Evolutionary conservation across 192 early-diverging fungal species (phyloP).

Genomic region (Backusella circina): DNA sequence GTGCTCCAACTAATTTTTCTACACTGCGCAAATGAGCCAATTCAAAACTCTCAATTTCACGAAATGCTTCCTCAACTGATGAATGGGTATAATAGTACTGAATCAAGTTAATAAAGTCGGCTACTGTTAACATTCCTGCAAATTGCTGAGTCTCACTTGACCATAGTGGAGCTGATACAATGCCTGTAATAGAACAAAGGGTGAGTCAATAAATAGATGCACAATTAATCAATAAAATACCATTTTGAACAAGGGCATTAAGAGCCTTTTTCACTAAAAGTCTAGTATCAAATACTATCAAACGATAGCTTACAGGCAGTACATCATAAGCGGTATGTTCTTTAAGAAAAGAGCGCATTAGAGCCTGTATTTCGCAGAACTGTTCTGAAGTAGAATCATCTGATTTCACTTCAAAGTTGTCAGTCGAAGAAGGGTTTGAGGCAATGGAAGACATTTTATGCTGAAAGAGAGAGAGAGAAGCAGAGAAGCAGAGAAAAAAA

Average conservation of each 20-base stretch:
- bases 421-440: neutral
- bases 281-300: conserved; percentile 89
- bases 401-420: neutral
- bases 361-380: conserved; percentile 11
- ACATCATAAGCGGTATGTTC: conserved; percentile 89
- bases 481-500: neutral
- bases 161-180: conserved; percentile 94
- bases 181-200: conserved; percentile 49
- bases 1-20: conserved; percentile 52
- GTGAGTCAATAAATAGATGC: neutral
- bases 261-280: conserved; percentile 91
- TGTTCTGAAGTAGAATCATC: neutral
- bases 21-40: conserved; percentile 66
- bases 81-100: conserved; percentile 87
- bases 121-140: conserved; percentile 94
- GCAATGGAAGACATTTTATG: neutral
- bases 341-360: conserved; percentile 58
- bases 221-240: conserved; percentile 40
- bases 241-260: conserved; percentile 89
- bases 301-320: conserved; percentile 82
- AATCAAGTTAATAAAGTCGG: conserved; percentile 93
- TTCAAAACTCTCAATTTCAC: conserved; percentile 81
- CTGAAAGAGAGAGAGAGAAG: neutral
- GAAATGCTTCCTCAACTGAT: conserved; percentile 75
- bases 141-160: conserved; percentile 75